Percentiles rank a stretch among this genome's conserved stretches.
These are phyloP conservation scores for Leucogyrophana mollusca DNA, from an alignment of 768 basidiomycete species.

Conservation along the genomic window DNA sequence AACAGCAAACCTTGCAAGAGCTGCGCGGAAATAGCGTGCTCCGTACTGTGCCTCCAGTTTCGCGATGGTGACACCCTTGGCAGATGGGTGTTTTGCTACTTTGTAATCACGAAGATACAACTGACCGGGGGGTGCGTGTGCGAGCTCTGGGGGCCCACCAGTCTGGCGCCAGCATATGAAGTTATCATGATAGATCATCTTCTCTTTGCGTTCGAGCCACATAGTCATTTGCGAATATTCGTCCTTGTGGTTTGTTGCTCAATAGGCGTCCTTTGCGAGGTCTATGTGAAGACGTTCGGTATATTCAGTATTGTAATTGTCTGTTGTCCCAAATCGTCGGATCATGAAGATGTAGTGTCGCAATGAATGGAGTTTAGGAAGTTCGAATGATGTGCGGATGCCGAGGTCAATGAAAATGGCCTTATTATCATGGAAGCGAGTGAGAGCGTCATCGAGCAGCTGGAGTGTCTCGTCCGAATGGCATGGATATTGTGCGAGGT, in stretches of 20 bases:
- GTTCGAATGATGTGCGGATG: conserved; percentile 13
- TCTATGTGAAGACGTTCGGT: conserved; percentile 24
- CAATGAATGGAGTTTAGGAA: conserved; percentile 26
- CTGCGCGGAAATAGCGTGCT: conserved; percentile 22
- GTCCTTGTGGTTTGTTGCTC: conserved; percentile 34
- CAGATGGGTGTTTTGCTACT: conserved; percentile 25
- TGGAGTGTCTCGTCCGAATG: conserved; percentile 31
- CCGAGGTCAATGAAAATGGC: conserved; percentile 27
- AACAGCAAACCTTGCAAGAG: conserved; percentile 27
- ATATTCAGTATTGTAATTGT: conserved; percentile 27
- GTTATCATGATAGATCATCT: conserved; percentile 21
- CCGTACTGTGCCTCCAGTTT: conserved; percentile 21
- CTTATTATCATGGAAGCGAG: conserved; percentile 38
- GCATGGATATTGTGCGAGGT: conserved; percentile 30
- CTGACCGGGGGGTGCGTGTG: conserved; percentile 2
- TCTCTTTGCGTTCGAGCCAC: conserved; percentile 35
- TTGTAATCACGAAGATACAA: conserved; percentile 9
- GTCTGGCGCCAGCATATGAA: conserved; percentile 20
- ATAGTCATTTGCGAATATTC: conserved; percentile 37
- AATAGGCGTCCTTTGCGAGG: conserved; percentile 20
- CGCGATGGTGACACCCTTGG: conserved; percentile 21
- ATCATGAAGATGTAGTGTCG: conserved; percentile 20
- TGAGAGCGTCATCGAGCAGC: conserved; percentile 23
- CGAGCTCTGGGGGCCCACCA: no score
- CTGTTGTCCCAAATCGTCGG: conserved; percentile 16